Percentiles rank a stretch among this genome's conserved stretches.
These are phyloP conservation scores for Cladophialophora carrionii DNA, from an alignment of 2,329 filamentous ascomycete genomes.

Conservation along the genomic window DNA sequence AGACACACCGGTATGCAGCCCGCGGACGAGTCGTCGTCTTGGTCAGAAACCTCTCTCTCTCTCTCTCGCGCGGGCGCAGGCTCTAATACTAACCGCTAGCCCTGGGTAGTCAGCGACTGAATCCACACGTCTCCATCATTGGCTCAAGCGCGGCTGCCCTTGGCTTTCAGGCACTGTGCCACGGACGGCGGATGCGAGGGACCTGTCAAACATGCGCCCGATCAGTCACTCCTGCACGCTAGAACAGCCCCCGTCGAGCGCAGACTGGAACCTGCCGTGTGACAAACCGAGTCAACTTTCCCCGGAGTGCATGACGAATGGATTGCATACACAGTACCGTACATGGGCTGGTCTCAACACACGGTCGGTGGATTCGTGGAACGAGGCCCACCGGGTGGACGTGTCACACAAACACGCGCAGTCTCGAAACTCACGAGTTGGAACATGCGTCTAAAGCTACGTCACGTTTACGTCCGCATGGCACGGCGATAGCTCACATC, in stretches of 20 bases:
- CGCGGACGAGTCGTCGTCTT: background rate
- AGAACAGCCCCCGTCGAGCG: conserved; percentile 5
- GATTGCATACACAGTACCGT: background rate
- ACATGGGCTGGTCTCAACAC: background rate
- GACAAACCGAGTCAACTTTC: conserved; percentile 15
- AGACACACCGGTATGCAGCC: conserved; percentile 1
- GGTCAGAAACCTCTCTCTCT: background rate
- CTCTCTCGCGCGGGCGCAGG: background rate
- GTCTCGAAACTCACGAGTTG: conserved; percentile 14
- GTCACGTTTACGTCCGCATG: background rate
- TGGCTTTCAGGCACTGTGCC: background rate
- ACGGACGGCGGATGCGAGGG: background rate
- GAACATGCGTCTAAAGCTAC: conserved; percentile 3
- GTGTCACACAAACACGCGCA: conserved; percentile 19
- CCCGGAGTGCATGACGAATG: conserved; percentile 10
- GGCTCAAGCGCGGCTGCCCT: background rate
- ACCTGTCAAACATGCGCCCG: background rate
- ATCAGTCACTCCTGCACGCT: conserved; percentile 1
- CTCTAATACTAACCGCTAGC: background rate
- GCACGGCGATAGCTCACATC: conserved; percentile 9
- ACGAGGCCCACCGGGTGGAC: conserved; percentile 1
- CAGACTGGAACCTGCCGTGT: conserved; percentile 6
- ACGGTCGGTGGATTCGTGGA: background rate
- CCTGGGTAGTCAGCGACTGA: background rate
- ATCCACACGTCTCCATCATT: background rate